Base-by-base conservation (phyloP, 1,139 yeast genomes). In the Suhomyces atakaporum region DNA sequence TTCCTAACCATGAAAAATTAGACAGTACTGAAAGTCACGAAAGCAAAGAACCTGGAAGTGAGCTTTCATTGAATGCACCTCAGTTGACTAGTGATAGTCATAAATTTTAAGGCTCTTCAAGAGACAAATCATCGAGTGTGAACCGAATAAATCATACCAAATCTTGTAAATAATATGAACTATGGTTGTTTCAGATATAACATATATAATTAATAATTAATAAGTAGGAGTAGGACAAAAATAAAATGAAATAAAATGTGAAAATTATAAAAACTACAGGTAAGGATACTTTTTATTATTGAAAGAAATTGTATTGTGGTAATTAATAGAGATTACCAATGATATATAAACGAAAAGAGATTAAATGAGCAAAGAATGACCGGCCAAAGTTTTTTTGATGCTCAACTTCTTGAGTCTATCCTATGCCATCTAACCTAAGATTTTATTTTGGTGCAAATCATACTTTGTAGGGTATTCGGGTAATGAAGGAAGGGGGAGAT, bases 391-490 rank as follows among this genome's bases (percentile, higher is more conserved):
- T 31, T 20, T 26, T 4, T n/a, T 20, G 12, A 27, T 18, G 16
- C 20, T 25, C 12, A 25, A 31, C 29, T 26, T 20, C 26, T 31
- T 25, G 9, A 8, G 26, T 24, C 26, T 5, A 24, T 5, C 7
- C 12, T n/a, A 14, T 10, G n/a, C 5, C n/a, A 15, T 15, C 19
- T 11, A 26, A 26, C 14, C 16, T 7, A 26, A 26, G 10, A 15
- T 15, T 15, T 26, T 16, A 9, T 15, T 15, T 10, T 6, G n/a
- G 22, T 18, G 23, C 14, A 27, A 16, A 12, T n/a, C 21, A 19
- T 19, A 16, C 18, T 26, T 26, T 26, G 10, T 20, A 18, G 34
- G 33, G 27, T 31, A 31, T 31, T 31, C 35, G 25, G 21, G 33
- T 22, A 29, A 29, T 29, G 33, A 29, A 29, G 16, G 23, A 14